These are phyloP conservation scores for Acorus gramineus DNA, from an alignment of 106 monocot species.

Conservation along the genomic window DNA sequence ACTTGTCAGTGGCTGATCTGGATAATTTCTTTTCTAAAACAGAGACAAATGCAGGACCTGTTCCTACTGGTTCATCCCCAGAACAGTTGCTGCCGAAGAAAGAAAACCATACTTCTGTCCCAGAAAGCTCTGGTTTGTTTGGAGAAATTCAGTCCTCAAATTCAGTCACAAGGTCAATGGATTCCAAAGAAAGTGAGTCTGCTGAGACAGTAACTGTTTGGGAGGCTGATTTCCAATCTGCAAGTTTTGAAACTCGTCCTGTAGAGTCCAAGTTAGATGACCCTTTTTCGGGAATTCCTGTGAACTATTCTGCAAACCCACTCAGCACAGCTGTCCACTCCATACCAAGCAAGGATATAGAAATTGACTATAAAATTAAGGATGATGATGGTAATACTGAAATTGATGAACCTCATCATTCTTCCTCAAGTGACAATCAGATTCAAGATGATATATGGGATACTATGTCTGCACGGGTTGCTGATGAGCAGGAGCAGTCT, in stretches of 20 bases:
- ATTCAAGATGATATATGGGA: slow-evolving; percentile 23
- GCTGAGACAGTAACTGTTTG: slow-evolving; percentile 45
- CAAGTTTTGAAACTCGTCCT: slow-evolving; percentile 8
- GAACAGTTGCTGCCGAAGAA: slow-evolving; percentile 6
- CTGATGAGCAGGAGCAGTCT: slow-evolving; percentile 5
- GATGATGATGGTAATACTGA: not conserved
- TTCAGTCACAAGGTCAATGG: slow-evolving; percentile 8
- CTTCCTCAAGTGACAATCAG: slow-evolving; percentile 4
- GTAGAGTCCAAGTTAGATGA: slow-evolving; percentile 8
- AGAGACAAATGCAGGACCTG: slow-evolving; percentile 12
- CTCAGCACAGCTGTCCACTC: not conserved
- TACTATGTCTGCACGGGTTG: slow-evolving; percentile 4
- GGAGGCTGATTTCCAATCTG: slow-evolving; percentile 69
- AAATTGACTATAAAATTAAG: slow-evolving; percentile 2
- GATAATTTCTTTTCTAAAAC: slow-evolving; percentile 54
- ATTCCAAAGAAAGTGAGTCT: slow-evolving; percentile 10
- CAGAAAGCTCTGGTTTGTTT: slow-evolving; percentile 20
- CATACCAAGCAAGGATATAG: not conserved
- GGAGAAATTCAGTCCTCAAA: slow-evolving; percentile 22
- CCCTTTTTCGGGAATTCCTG: slow-evolving; percentile 12
- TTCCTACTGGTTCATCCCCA: slow-evolving; percentile 2
- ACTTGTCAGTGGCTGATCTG: slow-evolving; percentile 54
- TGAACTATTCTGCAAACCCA: not conserved
- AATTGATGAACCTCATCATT: slow-evolving; percentile 4
- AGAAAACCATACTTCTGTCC: slow-evolving; percentile 9